Percentiles rank a stretch among this genome's conserved stretches.
Conservation (phyloP, 257 asterid genomes). For the Nicotiana obtusifolia region DNA sequence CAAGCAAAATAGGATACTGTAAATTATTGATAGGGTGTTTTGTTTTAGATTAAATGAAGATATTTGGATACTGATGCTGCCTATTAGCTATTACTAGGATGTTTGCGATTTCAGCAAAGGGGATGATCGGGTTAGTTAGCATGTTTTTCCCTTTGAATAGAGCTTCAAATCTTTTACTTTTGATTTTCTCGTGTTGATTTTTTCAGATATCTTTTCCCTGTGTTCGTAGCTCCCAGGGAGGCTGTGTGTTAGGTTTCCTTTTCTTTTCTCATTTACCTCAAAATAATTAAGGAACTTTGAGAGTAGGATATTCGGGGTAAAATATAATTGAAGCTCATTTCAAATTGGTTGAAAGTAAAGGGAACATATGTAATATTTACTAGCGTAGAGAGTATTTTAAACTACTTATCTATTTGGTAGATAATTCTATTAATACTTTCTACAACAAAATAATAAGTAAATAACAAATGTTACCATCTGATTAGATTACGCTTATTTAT, state of each 20-base stretch:
- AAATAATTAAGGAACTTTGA: background rate
- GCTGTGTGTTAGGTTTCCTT: background rate
- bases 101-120: background rate
- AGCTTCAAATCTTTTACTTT: background rate
- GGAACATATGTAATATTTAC: background rate
- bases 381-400: background rate
- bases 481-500: too few relatives aligned
- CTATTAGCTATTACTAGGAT: background rate
- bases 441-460: too few relatives aligned
- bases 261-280: background rate
- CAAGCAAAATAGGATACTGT: constrained; percentile 23
- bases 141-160: background rate
- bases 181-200: background rate
- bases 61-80: background rate
- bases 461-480: too few relatives aligned
- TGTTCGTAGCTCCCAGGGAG: background rate
- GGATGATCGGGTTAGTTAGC: background rate
- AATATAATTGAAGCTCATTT: background rate
- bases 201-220: background rate
- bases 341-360: background rate
- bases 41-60: background rate
- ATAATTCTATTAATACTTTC: too few relatives aligned
- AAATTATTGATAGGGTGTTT: constrained; percentile 8
- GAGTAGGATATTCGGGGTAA: background rate
- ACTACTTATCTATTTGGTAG: background rate